These are phyloP conservation scores for Adenanthera pavonina DNA, from an alignment of 306 rosid genomes.

Conservation along the genomic window DNA sequence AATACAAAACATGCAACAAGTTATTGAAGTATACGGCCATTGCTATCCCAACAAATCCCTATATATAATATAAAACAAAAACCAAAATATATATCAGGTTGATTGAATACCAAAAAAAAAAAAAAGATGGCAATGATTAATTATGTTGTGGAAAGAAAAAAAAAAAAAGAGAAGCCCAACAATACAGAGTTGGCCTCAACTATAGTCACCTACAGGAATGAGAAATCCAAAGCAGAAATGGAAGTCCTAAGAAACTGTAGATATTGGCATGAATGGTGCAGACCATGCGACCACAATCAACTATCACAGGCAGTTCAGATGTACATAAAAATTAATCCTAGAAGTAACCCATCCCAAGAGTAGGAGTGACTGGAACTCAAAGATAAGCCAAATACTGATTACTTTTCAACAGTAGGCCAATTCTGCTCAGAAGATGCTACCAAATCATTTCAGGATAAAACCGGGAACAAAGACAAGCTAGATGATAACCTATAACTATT, in stretches of 20 bases:
- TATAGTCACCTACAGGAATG: background rate
- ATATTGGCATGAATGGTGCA: background rate
- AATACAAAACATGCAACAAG: background rate
- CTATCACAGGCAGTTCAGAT: background rate
- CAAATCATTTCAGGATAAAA: background rate
- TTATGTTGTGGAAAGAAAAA: background rate
- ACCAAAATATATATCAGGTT: too few species aligned
- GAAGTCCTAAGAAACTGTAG: background rate
- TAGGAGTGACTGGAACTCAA: background rate
- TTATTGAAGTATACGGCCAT: background rate
- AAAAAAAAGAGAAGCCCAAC: background rate
- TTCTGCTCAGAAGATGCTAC: background rate
- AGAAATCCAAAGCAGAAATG: background rate
- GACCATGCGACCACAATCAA: background rate
- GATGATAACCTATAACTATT: background rate
- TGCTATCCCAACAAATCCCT: background rate
- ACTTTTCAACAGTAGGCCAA: background rate
- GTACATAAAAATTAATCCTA: background rate
- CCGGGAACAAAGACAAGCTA: too few species aligned
- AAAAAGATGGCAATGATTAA: background rate
- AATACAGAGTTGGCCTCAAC: background rate
- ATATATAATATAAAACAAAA: background rate
- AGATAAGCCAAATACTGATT: background rate
- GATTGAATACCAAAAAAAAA: background rate
- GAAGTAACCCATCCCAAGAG: background rate